Evolutionary conservation across 352 stramenopile species (phyloP).

Genomic region (Plasmopara viticola): DNA sequence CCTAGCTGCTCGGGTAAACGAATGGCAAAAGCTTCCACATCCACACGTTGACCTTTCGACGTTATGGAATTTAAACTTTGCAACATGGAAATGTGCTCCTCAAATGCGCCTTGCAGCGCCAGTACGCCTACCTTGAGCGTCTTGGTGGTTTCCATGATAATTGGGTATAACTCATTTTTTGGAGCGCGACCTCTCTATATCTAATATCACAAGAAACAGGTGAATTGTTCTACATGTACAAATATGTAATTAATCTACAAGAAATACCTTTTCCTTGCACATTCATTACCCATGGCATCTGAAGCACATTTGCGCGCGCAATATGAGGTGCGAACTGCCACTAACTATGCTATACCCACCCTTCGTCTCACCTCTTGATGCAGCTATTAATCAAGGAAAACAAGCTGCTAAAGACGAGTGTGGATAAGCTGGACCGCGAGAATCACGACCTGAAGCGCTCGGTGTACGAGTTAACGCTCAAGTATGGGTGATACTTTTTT

Average conservation of each 20-base stretch:
- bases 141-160: slow-evolving; percentile 9
- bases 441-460: slow-evolving; percentile 89
- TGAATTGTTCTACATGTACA: too few relatives aligned
- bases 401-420: slow-evolving; percentile 71
- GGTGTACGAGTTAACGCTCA: slow-evolving; percentile 87
- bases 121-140: slow-evolving; percentile 74
- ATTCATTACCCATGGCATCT: slow-evolving; percentile 40
- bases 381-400: slow-evolving; percentile 80
- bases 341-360: not conserved
- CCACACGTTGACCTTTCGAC: slow-evolving; percentile 23
- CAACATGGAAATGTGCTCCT: slow-evolving; percentile 88
- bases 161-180: too few relatives aligned
- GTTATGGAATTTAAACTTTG: slow-evolving; percentile 31
- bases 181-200: too few relatives aligned
- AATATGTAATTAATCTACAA: too few relatives aligned
- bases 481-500: slow-evolving; percentile 33
- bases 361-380: not conserved
- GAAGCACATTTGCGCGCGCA: slow-evolving; percentile 75
- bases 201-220: too few relatives aligned
- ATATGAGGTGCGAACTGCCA: slow-evolving; percentile 53
- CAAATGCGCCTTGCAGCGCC: slow-evolving; percentile 88
- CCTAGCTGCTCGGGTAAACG: slow-evolving; percentile 75
- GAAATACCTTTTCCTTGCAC: too few relatives aligned
- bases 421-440: slow-evolving; percentile 82
- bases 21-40: slow-evolving; percentile 59